A percentile compares a stretch with the other conserved stretches of the same genome.
Evolutionary conservation across 2,329 filamentous ascomycete species (phyloP).

Genomic region (Trichoderma koningii): DNA sequence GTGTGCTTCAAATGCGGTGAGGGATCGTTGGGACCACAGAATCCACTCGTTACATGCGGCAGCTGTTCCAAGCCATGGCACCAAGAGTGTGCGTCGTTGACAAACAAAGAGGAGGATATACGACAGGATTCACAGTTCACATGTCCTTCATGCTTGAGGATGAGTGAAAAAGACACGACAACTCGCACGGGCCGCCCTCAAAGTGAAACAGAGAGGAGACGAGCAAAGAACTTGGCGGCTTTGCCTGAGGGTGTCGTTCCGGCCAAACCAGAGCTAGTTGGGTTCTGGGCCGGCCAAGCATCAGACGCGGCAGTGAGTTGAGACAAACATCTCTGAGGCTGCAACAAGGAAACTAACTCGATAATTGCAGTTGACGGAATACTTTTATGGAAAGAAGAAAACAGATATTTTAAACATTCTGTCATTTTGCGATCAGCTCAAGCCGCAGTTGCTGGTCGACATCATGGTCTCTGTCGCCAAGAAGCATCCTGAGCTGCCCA

Average conservation of each 20-base stretch:
- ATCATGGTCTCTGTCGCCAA: constrained; percentile 47
- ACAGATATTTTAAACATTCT: constrained; percentile 46
- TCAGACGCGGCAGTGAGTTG: constrained; percentile 40
- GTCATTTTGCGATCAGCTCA: constrained; percentile 46
- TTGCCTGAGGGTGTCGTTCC: constrained; percentile 40
- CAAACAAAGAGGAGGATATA: constrained; percentile 16
- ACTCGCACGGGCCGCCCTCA: constrained; percentile 20
- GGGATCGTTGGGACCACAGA: constrained; percentile 10
- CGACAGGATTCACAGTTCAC: constrained; percentile 23
- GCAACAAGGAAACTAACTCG: neutral
- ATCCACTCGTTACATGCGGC: constrained; percentile 30
- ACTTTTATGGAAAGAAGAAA: constrained; percentile 43
- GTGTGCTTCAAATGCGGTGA: constrained; percentile 31
- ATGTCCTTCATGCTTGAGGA: constrained; percentile 32
- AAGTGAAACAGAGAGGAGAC: constrained; percentile 38
- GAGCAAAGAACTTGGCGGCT: constrained; percentile 38
- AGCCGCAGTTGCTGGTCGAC: constrained; percentile 46
- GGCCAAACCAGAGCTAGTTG: constrained; percentile 43
- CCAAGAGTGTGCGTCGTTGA: constrained; percentile 32
- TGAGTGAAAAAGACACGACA: neutral
- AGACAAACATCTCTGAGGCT: neutral
- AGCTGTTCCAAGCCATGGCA: constrained; percentile 35
- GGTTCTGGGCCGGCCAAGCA: constrained; percentile 42
- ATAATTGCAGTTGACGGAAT: constrained; percentile 40
- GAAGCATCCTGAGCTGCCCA: constrained; percentile 46